phyloP scores from a whole-genome alignment of 2,329 filamentous ascomycete species.

The Xylaria arbuscula region DNA sequence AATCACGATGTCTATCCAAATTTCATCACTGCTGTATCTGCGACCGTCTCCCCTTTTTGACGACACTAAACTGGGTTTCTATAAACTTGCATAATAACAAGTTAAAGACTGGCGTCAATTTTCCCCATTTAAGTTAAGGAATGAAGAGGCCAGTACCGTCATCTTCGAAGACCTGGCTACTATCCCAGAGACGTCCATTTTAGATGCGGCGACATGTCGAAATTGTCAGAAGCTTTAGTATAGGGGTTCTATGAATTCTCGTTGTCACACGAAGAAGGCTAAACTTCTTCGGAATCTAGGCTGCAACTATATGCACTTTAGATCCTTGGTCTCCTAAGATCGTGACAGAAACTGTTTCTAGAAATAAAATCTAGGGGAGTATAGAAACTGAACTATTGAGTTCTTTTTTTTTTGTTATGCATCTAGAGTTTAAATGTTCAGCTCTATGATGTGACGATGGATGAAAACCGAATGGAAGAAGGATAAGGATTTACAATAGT shows the following conservation, averaged over 20 bases:
- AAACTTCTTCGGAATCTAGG: too few species aligned
- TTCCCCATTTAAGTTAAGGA: not conserved
- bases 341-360: not conserved
- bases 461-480: not conserved
- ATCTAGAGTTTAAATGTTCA: not conserved
- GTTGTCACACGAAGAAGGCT: too few species aligned
- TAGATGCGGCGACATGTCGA: not conserved
- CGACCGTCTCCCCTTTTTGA: too few species aligned
- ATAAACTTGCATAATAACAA: not conserved
- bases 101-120: not conserved
- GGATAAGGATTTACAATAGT: not conserved
- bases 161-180: not conserved
- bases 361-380: too few species aligned
- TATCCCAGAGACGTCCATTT: not conserved
- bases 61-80: too few species aligned
- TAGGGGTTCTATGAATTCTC: too few species aligned
- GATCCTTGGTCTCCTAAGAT: too few species aligned
- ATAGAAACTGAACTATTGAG: not conserved
- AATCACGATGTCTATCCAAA: too few species aligned
- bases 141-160: not conserved
- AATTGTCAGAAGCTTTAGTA: too few species aligned
- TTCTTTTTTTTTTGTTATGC: not conserved
- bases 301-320: too few species aligned
- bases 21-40: too few species aligned
- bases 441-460: not conserved